Base-by-base conservation (phyloP, 2,329 filamentous ascomycete genomes). In the Colletotrichum orbiculare region DNA sequence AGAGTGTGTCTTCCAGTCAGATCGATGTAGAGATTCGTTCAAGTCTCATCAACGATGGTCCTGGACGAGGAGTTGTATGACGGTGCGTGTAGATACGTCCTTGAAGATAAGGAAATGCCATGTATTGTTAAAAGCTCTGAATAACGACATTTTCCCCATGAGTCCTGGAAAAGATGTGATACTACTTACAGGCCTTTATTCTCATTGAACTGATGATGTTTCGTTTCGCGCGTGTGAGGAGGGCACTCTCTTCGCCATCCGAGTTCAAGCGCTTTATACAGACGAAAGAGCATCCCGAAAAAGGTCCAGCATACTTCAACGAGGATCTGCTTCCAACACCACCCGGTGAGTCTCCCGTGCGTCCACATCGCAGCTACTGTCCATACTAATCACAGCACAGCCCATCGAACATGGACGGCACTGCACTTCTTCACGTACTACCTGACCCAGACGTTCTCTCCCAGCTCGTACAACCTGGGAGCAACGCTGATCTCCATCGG, bases 341-440 rank as follows among this genome's bases (percentile, higher is more conserved):
- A 9, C 67, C n/a, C 0, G 46, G 60, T 58, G 7, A 46, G 46
- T n/a, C 37, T 12, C 2, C 42, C 3, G n/a, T 4, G 3, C 11
- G 10, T 9, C 17, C 2, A 15, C 0, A 15, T 1, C 4, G 4
- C 12, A 15, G 1, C 6, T 4, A 6, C 2, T n/a, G 5, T 6
- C 2, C 7, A 13, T 6, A 9, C 17, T 39, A 45, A 41, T 7
- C 25, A 13, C 13, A 2, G 4, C 8, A 1, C 60, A 67, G 69
- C 60, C 39, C 66, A 71, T 25, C 67, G 70, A 8, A 67, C 59
- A 2, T 73, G 71, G 72, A 69, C 57, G 3, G 55, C 69, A 35
- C 54, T 73, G 33, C 72, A 75, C 54, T 76, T 75, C 66, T 74
- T 76, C 42, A 69, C 72, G 12, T 76, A 75, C 54, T 74, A 76